Conservation (phyloP, 2,329 filamentous ascomycete genomes). For the Metarhizium album region DNA sequence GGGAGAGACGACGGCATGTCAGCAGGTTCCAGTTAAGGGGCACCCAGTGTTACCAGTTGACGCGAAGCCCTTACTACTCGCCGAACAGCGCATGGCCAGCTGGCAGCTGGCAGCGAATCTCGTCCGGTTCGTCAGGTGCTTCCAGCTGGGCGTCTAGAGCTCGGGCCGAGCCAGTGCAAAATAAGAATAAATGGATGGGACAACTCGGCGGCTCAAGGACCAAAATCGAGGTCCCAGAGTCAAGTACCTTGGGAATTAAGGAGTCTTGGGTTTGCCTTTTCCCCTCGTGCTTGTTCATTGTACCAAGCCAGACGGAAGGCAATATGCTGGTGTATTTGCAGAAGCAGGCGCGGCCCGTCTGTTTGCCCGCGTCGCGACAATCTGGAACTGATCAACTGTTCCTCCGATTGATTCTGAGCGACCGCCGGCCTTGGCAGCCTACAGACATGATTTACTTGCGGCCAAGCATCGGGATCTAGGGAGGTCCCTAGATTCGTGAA, state of each 20-base stretch:
- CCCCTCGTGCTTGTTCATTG: background rate
- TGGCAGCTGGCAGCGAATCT: background rate
- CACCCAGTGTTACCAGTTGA: too few relatives aligned
- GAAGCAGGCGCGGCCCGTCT: background rate
- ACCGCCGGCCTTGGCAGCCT: too few relatives aligned
- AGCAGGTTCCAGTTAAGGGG: constrained; percentile 10
- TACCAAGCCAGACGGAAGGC: background rate
- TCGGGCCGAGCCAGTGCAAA: background rate
- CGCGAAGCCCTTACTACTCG: background rate
- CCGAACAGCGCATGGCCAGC: background rate
- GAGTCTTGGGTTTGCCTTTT: too few relatives aligned
- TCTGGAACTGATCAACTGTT: too few relatives aligned
- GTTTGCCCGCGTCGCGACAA: too few relatives aligned
- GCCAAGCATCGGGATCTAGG: background rate
- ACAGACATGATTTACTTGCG: background rate
- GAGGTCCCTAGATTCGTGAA: background rate
- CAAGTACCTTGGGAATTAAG: too few relatives aligned
- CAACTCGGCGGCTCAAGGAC: background rate
- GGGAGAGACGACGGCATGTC: constrained; percentile 15
- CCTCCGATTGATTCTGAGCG: background rate
- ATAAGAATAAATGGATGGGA: background rate
- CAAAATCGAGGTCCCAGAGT: background rate
- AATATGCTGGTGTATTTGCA: background rate
- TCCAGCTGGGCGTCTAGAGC: background rate
- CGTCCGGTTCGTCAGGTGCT: background rate